Percentiles rank a stretch among this genome's conserved stretches.
Evolutionary conservation across 345 rosid genomes (phyloP).

Genomic region (Ricinus communis): DNA sequence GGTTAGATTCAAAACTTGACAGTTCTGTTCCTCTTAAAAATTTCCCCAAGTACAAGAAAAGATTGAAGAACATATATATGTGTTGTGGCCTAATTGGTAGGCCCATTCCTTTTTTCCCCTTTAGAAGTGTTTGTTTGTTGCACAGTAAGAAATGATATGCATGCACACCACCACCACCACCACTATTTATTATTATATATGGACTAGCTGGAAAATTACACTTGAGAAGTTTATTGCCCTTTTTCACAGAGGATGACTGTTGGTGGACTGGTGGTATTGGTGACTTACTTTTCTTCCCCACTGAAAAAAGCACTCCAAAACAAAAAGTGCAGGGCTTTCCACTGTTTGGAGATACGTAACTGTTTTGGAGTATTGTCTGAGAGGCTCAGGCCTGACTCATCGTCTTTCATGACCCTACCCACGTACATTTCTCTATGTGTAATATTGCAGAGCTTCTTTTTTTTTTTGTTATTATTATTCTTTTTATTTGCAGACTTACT

Average conservation of each 20-base stretch:
- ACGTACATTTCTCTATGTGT: not conserved
- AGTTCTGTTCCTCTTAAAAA: too few species aligned
- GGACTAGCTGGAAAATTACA: not conserved
- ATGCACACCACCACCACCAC: constrained; percentile 3
- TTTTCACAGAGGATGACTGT: not conserved
- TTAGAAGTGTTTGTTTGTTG: not conserved
- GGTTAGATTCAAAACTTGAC: too few species aligned
- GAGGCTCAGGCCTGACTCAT: not conserved
- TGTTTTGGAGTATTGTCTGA: constrained; percentile 4
- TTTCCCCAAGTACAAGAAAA: too few species aligned
- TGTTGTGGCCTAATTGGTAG: constrained; percentile 4
- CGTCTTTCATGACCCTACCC: constrained; percentile 5
- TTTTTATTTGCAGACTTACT: not conserved
- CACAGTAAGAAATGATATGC: constrained; percentile 8
- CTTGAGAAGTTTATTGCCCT: not conserved
- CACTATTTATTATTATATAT: not conserved
- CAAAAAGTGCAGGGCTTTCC: not conserved
- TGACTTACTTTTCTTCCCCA: not conserved
- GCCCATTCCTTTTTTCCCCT: constrained; percentile 11
- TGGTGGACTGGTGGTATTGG: too few species aligned
- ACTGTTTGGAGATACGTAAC: not conserved
- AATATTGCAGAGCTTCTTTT: not conserved
- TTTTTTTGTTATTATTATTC: not conserved
- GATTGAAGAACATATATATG: too few species aligned
- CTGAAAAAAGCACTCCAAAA: not conserved